These are phyloP conservation scores for Albifimbria verrucaria DNA, from an alignment of 2,329 filamentous ascomycete species.

Conservation along the genomic window DNA sequence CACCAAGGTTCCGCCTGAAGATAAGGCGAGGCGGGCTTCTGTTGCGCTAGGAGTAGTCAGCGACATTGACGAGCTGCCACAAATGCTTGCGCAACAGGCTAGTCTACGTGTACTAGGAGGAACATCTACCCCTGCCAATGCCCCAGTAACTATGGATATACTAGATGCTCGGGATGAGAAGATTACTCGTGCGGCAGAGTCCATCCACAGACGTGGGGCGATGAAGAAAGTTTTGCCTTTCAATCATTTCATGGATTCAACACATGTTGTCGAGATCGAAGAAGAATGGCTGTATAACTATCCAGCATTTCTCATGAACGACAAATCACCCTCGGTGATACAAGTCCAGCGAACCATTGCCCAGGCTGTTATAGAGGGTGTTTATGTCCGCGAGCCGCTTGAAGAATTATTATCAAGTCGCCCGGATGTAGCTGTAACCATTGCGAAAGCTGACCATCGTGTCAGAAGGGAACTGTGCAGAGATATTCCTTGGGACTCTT, in stretches of 20 bases:
- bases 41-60: background rate
- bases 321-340: background rate
- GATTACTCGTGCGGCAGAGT: background rate
- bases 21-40: background rate
- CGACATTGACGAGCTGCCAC: background rate
- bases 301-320: background rate
- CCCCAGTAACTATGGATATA: background rate
- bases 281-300: constrained; percentile 5
- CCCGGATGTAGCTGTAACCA: background rate
- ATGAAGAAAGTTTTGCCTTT: background rate
- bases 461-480: background rate
- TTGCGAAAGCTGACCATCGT: background rate
- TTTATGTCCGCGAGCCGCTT: background rate
- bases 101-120: no score
- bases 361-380: background rate
- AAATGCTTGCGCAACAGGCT: background rate
- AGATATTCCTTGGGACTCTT: no score
- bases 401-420: background rate
- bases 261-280: background rate
- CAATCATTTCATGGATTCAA: background rate
- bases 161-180: no score
- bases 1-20: background rate
- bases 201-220: background rate
- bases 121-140: background rate
- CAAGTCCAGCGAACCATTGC: background rate